Base-by-base conservation (phyloP, 306 rosid genomes). In the Boehmeria nivea region DNA sequence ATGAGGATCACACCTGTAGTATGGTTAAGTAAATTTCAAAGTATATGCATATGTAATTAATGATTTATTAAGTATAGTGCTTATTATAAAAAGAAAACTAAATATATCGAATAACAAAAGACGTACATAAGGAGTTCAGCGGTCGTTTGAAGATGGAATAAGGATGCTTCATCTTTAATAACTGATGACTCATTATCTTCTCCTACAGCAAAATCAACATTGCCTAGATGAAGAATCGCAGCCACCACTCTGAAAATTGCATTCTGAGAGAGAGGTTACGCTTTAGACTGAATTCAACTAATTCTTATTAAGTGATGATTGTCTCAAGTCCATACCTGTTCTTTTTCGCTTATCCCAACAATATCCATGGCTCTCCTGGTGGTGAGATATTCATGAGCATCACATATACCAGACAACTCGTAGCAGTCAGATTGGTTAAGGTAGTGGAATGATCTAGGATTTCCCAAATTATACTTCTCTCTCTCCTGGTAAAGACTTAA, bases 181-280 rank as follows among this genome's bases (percentile, higher is more conserved):
- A 77, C 72, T 59, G 97, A 67, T 25, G 88, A 79, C 66, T 89
- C 97, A 54, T 67, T 59, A 50, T 89, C 97, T 53, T 78, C 89
- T 54, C 89, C 70, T 54, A 62, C 78, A 39, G 61, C 68, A 71
- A 89, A 89, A 25, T 76, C 82, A 58, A 89, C 28, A 72, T 89
- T 86, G 55, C 97, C 95, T 27, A 89, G 89, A 79, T 89, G 97
- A 54, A 89, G 97, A 77, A 89, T 89, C 58, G 86, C 84, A 73
- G 95, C 97, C 60, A 89, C 78, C 66, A 83, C 84, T 75, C 94
- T 79, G 75, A 89, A 89, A 69, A 89, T 86, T 57, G 97, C 94
- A 51, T 83, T 91, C 97, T 89, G 73, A 27, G 53, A 59, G 61
- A 34, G 51, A 51, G 61, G 40, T 19, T 15, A 31, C 15, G 49